Percentiles rank a stretch among this genome's conserved stretches.
Evolutionary conservation across 768 basidiomycete species (phyloP).

Genomic region (Piloderma croceum): DNA sequence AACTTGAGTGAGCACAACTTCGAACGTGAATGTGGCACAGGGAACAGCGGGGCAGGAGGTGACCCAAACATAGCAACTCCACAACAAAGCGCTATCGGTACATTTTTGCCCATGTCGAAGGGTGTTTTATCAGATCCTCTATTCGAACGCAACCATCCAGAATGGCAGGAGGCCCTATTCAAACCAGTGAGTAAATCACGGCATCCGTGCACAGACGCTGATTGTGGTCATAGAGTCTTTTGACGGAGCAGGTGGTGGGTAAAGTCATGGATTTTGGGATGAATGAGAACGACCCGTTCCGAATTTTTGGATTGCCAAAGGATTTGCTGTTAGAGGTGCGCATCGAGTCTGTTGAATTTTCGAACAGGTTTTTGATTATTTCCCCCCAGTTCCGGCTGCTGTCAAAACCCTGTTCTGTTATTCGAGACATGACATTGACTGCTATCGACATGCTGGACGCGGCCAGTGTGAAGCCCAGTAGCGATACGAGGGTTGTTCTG

Average conservation of each 20-base stretch:
- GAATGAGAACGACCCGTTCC: conserved; percentile 44
- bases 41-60: too few species aligned
- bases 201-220: too few species aligned
- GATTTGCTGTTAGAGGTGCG: conserved; percentile 67
- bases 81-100: too few species aligned
- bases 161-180: too few species aligned
- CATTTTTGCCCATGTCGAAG: too few species aligned
- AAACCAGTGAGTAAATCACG: too few species aligned
- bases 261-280: conserved; percentile 41
- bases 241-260: conserved; percentile 35
- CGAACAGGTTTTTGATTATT: background rate
- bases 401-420: conserved; percentile 63
- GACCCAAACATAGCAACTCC: too few species aligned
- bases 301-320: conserved; percentile 67
- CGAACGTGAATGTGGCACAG: too few species aligned
- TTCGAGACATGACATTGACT: conserved; percentile 62
- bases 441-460: conserved; percentile 46
- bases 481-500: conserved; percentile 51
- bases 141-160: too few species aligned
- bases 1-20: too few species aligned
- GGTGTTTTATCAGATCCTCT: too few species aligned
- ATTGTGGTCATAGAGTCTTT: conserved; percentile 25
- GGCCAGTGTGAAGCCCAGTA: conserved; percentile 45
- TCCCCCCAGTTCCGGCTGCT: conserved; percentile 52
- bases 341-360: conserved; percentile 3